A percentile compares a stretch with the other conserved stretches of the same genome.
These are phyloP conservation scores for Podaxis carcinomalis DNA, from an alignment of 768 basidiomycete genomes.

Conservation along the genomic window DNA sequence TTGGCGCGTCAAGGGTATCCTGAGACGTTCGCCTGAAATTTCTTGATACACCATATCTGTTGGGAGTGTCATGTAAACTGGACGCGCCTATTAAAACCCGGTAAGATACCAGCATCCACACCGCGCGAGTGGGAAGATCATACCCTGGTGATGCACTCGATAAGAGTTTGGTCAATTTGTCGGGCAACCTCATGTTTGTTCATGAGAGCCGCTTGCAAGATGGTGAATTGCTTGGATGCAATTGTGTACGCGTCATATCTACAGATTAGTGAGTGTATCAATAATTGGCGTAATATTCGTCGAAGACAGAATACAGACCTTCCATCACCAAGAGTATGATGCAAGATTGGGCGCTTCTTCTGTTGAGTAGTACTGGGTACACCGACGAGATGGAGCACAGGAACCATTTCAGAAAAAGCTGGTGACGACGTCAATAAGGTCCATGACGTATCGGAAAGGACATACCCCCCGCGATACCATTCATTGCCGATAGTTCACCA, in stretches of 20 bases:
- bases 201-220: slow-evolving; percentile 58
- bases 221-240: slow-evolving; percentile 72
- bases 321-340: slow-evolving; percentile 86
- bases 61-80: slow-evolving; percentile 84
- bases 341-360: slow-evolving; percentile 65
- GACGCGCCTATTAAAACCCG: slow-evolving; percentile 52
- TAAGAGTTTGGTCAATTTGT: slow-evolving; percentile 78
- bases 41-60: slow-evolving; percentile 73
- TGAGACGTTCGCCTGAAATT: slow-evolving; percentile 61
- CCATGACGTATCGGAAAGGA: neutral
- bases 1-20: slow-evolving; percentile 48
- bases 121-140: slow-evolving; percentile 5
- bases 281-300: neutral
- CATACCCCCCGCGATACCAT: slow-evolving; percentile 74
- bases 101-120: neutral
- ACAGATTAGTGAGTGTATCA: slow-evolving; percentile 17
- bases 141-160: slow-evolving; percentile 59
- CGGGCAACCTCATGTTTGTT: slow-evolving; percentile 50
- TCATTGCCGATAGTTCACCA: slow-evolving; percentile 84
- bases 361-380: slow-evolving; percentile 73
- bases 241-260: slow-evolving; percentile 79
- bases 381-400: slow-evolving; percentile 84
- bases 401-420: slow-evolving; percentile 86
- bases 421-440: neutral
- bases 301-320: slow-evolving; percentile 31